Percentiles rank a stretch among this genome's conserved stretches.
Evolutionary conservation across 768 basidiomycete species (phyloP).

Genomic region (Termitomyces titanicus): DNA sequence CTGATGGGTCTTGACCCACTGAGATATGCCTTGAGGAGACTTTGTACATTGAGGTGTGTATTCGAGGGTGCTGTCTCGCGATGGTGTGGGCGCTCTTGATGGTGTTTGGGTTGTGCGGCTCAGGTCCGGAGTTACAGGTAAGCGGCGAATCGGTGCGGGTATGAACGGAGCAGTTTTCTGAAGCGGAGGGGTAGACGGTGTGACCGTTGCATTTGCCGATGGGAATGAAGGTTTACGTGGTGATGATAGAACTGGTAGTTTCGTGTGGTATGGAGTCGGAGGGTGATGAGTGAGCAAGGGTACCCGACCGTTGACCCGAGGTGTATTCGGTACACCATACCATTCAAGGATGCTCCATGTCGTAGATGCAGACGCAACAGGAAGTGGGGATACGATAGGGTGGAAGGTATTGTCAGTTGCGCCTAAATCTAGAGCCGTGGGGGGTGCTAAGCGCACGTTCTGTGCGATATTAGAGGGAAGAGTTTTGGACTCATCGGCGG

Average conservation of each 20-base stretch:
- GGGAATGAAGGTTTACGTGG: background rate
- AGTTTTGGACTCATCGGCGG: background rate
- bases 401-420: background rate
- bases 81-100: background rate
- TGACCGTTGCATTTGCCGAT: background rate
- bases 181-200: background rate
- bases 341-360: slow-evolving; percentile 22
- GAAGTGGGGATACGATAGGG: slow-evolving; percentile 11
- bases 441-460: background rate
- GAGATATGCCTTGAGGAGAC: background rate
- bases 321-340: slow-evolving; percentile 17
- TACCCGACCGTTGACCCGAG: slow-evolving; percentile 4
- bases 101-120: background rate
- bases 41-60: background rate
- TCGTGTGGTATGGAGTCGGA: slow-evolving; percentile 6
- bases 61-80: background rate
- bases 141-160: slow-evolving; percentile 11
- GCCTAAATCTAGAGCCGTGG: slow-evolving; percentile 8
- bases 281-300: slow-evolving; percentile 10
- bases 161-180: background rate
- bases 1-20: background rate
- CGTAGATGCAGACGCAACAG: slow-evolving; percentile 17
- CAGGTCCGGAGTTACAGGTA: slow-evolving; percentile 15
- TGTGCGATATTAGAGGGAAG: background rate
- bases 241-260: slow-evolving; percentile 7